Conservation (phyloP, 2,329 filamentous ascomycete genomes). For the Huntiella omanensis region DNA sequence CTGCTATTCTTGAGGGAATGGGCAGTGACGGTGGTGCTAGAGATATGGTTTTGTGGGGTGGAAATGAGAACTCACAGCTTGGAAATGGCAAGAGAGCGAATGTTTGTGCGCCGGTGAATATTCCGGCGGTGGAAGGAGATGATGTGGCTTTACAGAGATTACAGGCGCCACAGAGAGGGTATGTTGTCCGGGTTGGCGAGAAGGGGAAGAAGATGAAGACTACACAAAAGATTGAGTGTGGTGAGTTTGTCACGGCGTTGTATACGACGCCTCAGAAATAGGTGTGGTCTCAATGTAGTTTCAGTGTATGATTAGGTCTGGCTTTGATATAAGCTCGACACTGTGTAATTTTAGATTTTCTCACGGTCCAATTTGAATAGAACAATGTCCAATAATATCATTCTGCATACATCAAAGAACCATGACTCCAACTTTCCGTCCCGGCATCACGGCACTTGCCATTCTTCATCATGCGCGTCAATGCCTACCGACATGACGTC, state of each 20-base stretch:
- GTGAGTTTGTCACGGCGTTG: conserved; percentile 61
- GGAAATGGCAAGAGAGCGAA: conserved; percentile 84
- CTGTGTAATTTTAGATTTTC: background rate
- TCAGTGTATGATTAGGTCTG: background rate
- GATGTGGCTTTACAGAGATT: conserved; percentile 49
- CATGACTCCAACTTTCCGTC: no score
- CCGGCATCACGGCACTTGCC: no score
- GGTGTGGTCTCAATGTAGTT: background rate
- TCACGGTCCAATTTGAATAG: background rate
- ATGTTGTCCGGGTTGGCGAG: conserved; percentile 39
- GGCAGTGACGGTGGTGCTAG: conserved; percentile 40
- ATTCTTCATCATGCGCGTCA: no score
- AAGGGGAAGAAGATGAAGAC: conserved; percentile 52
- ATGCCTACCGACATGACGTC: no score
- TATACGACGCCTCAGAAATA: conserved; percentile 37
- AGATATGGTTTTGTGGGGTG: conserved; percentile 84
- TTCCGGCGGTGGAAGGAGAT: conserved; percentile 52
- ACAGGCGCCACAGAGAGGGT: conserved; percentile 60
- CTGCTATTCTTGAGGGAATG: conserved; percentile 68
- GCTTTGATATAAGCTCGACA: no score
- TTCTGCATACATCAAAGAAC: no score
- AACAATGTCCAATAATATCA: no score
- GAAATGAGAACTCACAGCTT: conserved; percentile 84
- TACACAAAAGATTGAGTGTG: conserved; percentile 80
- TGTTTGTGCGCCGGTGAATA: conserved; percentile 53